phyloP scores from a whole-genome alignment of 2,329 filamentous ascomycete species.

The Aspergillus sp. region DNA sequence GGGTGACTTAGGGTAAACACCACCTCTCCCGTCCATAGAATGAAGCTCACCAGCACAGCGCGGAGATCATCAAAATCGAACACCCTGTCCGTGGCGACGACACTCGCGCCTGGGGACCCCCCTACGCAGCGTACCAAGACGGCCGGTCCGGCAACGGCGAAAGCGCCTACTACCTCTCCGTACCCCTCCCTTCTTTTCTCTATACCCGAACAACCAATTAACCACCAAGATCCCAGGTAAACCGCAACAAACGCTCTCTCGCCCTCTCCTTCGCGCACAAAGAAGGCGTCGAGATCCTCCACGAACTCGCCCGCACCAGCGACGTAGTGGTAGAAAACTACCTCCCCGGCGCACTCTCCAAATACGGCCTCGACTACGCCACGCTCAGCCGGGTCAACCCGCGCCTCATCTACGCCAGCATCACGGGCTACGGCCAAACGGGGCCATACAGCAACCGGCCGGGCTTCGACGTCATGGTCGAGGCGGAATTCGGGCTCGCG shows the following conservation, averaged over 20 bases:
- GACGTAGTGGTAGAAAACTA: conserved; percentile 98
- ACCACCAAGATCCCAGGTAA: conserved; percentile 58
- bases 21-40: not conserved
- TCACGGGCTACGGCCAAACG: conserved; percentile 95
- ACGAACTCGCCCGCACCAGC: conserved; percentile 71
- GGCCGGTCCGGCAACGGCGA: conserved; percentile 66
- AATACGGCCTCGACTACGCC: conserved; percentile 86
- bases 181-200: conserved; percentile 37
- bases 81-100: conserved; percentile 90
- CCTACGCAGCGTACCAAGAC: conserved; percentile 76
- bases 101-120: conserved; percentile 93
- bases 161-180: conserved; percentile 88
- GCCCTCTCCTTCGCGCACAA: conserved; percentile 86
- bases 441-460: conserved; percentile 83
- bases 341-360: conserved; percentile 80
- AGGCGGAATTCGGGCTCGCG: conserved; percentile 97
- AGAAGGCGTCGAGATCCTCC: conserved; percentile 79
- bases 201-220: not conserved
- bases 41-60: conserved; percentile 52
- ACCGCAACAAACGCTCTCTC: conserved; percentile 95
- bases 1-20: conserved; percentile 1
- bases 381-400: conserved; percentile 80
- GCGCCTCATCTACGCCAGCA: conserved; percentile 84
- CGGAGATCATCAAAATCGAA: conserved; percentile 96
- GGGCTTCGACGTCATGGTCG: conserved; percentile 99